phyloP scores from a whole-genome alignment of 2,329 filamentous ascomycete species.

The Sordariomycetes sp. region DNA sequence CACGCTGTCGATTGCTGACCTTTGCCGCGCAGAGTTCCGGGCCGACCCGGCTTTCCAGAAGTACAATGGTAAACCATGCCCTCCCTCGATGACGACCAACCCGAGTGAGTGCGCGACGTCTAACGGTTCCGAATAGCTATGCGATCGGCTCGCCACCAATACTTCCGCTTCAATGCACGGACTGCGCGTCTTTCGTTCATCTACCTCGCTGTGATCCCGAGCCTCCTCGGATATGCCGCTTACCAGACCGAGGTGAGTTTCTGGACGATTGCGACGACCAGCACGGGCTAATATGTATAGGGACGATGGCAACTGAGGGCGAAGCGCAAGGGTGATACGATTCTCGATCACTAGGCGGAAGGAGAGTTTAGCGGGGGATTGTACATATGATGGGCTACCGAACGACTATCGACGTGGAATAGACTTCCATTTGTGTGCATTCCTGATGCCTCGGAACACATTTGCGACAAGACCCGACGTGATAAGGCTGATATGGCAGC shows the following conservation, averaged over 20 bases:
- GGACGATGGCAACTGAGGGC: constrained; percentile 79
- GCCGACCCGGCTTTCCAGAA: constrained; percentile 31
- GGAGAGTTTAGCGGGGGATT: too few relatives aligned
- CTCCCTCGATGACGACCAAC: background rate
- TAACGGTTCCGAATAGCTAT: constrained; percentile 50
- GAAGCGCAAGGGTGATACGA: constrained; percentile 81
- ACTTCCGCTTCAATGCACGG: constrained; percentile 86
- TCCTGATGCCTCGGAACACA: too few relatives aligned
- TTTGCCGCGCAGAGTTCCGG: constrained; percentile 23
- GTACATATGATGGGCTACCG: constrained; percentile 30
- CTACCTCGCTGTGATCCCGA: constrained; percentile 67
- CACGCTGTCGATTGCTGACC: constrained; percentile 14
- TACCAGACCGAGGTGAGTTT: constrained; percentile 81
- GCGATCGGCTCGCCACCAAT: constrained; percentile 77
- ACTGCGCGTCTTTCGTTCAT: constrained; percentile 73
- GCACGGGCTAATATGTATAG: constrained; percentile 34
- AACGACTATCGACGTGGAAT: too few relatives aligned
- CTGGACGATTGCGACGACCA: too few relatives aligned
- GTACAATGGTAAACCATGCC: constrained; percentile 20
- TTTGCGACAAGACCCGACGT: constrained; percentile 6
- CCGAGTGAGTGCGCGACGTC: constrained; percentile 14
- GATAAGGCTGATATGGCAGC: too few relatives aligned
- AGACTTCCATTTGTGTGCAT: too few relatives aligned
- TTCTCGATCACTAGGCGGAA: constrained; percentile 65
- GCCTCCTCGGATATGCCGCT: constrained; percentile 59